Evolutionary conservation across 2,329 filamentous ascomycete species (phyloP), one percentile per base, ranked within the genome.

Genomic region (Tolypocladium inflatum): DNA sequence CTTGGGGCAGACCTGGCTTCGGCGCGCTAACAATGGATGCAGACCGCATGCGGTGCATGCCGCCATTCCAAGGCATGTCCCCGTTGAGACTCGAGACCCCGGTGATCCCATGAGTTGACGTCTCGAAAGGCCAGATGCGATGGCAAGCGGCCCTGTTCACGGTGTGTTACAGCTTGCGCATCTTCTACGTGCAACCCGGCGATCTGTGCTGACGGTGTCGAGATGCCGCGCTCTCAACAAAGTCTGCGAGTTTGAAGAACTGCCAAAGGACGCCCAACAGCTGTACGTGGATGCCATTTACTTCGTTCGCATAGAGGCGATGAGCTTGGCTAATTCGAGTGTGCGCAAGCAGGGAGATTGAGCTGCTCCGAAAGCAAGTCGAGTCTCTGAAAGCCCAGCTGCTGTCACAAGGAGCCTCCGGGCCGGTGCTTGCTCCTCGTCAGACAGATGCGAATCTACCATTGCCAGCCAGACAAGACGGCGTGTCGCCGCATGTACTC

Each of bases 21-120:
- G 6, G 13, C 19, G 17, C 21, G 38, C 48, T 38, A 19, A 54
- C 26, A 10, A 41, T 21, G 0, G n/a, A 11, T 13, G 15, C 26
- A 68, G 67, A 67, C 64, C 55, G 65, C 67, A 15, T 68, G 67
- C 39, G 61, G 57, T 33, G 60, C 65, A 10, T 68, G 67, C 52
- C 64, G 67, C 4, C 60, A 59, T n/a, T 65, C 65, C 51, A 68
- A 68, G 60, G 66, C 65, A 56, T 26, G 7, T 1, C 17, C 15
- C 26, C 2, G 6, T 2, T 5, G 3, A 9, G 6, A 17, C 3
- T 1, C 3, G 3, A 9, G 6, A 17, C 3, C 3, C 17, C 13
- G 19, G 17, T 50, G 15, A 33, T 8, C 11, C 17, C 21, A 21
- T 15, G 6, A 39, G 21, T 11, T 35, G 6, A n/a, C 33, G 8